Conservation (phyloP, 805 yeast species). For the Wickerhamiella parazyma region DNA sequence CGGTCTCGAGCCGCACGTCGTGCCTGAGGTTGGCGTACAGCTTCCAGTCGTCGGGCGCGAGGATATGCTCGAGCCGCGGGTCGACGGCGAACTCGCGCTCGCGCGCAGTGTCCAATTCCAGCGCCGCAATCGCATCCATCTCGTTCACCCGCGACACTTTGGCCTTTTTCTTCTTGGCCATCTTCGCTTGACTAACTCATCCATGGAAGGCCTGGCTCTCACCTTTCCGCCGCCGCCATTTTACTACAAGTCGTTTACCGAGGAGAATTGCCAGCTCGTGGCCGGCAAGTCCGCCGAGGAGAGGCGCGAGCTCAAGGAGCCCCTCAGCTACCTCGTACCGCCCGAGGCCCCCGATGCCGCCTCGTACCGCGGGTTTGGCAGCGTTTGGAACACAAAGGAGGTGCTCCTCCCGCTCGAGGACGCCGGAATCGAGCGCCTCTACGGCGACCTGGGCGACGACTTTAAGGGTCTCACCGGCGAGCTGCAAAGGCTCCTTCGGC, state of each 20-base stretch:
- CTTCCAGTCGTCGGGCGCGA: background rate
- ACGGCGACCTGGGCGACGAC: slow-evolving; percentile 26
- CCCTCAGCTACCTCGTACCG: slow-evolving; percentile 21
- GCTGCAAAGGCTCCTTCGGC: slow-evolving; percentile 64
- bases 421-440: slow-evolving; percentile 67
- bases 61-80: background rate
- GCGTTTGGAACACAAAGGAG: slow-evolving; percentile 69
- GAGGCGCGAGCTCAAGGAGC: slow-evolving; percentile 14
- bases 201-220: slow-evolving; percentile 37
- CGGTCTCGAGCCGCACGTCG: slow-evolving; percentile 1
- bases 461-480: slow-evolving; percentile 30
- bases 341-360: slow-evolving; percentile 28
- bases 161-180: slow-evolving; percentile 12
- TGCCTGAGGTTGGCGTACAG: background rate
- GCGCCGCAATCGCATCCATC: background rate
- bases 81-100: background rate
- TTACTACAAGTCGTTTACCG: slow-evolving; percentile 58
- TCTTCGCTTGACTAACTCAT: background rate
- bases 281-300: slow-evolving; percentile 16
- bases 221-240: slow-evolving; percentile 94
- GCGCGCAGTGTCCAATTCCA: background rate
- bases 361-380: slow-evolving; percentile 78
- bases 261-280: slow-evolving; percentile 39
- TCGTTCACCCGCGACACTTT: background rate
- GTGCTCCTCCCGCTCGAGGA: slow-evolving; percentile 61